Evolutionary conservation across 2,329 filamentous ascomycete genomes (phyloP), one percentile per base, ranked within the genome.

Genomic region (Thyridium curvatum): DNA sequence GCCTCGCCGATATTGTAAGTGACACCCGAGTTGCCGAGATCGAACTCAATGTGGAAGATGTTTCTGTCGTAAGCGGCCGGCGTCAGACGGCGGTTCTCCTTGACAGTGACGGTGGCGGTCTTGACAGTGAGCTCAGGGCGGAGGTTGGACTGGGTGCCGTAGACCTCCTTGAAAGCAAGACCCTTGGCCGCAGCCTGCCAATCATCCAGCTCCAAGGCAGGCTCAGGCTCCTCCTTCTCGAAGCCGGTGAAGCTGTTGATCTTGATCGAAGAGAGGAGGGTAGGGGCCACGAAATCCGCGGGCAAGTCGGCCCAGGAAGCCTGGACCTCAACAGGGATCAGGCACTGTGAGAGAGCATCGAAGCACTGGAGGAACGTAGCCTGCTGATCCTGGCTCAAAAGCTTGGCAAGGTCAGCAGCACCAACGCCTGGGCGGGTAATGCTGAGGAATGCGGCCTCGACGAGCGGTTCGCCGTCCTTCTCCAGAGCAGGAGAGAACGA

Each of bases 11-110:
- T 97, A 59, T 94, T 87, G 68, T 98, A 98, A 32, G 79, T 95
- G 47, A 98, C 79, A 30, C 90, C 91, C 28, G 91, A 94, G 54
- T 83, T 67, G 44, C 91, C 91, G 17, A 98, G 79, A 57, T 97
- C 93, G 55, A 98, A 98, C 66, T 98, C 93, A 46, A 98, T 97
- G 69, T 98, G 93, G 83, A 98, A 98, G 64, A 98, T 97, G 74
- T 98, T 96, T 52, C 93, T 88, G 63, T 97, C 90, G 59, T 98
- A 98, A 26, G 82, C 84, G 17, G 65, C 54, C 3, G 93, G 93
- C 0, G 93, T 98, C 40, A 98, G 77, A 47, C 93, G 82, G 45
- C 93, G 86, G 68, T 94, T 96, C 71, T 97, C 93, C 71, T 94
- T 88, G 62, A 98, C 90, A 39, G 81, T 84, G 39, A 96, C 84